Evolutionary conservation across 148 eudicot species (phyloP).

Genomic region (Arctostaphylos glauca): DNA sequence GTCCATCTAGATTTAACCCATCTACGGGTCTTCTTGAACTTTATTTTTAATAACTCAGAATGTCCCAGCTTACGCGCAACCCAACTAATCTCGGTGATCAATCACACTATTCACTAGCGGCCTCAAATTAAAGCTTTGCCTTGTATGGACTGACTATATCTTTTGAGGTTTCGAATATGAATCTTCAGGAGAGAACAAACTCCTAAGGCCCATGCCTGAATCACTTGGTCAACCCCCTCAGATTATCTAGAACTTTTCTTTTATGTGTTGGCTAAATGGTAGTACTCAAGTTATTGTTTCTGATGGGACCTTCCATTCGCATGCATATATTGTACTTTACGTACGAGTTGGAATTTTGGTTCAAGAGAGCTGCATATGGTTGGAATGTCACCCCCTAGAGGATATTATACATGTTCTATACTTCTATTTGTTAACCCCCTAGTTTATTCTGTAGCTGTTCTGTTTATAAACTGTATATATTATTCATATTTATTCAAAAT

Average conservation of each 20-base stretch:
- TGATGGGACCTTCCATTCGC: background rate
- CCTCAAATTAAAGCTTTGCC: too few relatives aligned
- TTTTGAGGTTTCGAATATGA: too few relatives aligned
- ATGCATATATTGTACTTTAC: background rate
- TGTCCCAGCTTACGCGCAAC: too few relatives aligned
- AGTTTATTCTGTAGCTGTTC: background rate
- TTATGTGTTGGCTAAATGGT: background rate
- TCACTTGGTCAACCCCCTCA: too few relatives aligned
- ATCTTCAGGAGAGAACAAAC: too few relatives aligned
- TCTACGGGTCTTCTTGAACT: background rate
- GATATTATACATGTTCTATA: background rate
- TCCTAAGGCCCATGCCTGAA: too few relatives aligned
- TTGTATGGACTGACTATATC: too few relatives aligned
- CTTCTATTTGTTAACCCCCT: background rate
- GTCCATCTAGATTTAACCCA: background rate
- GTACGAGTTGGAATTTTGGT: background rate
- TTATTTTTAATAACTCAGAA: too few relatives aligned
- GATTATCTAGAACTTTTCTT: too few relatives aligned
- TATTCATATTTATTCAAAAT: background rate
- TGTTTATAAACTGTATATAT: background rate
- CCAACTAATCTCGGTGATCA: too few relatives aligned
- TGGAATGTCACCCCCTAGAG: background rate
- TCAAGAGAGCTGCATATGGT: background rate
- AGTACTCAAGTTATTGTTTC: background rate
- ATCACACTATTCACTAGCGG: too few relatives aligned